Percentiles rank a stretch among this genome's conserved stretches.
phyloP scores from a whole-genome alignment of 306 rosid genomes.

The Myrica gale region DNA sequence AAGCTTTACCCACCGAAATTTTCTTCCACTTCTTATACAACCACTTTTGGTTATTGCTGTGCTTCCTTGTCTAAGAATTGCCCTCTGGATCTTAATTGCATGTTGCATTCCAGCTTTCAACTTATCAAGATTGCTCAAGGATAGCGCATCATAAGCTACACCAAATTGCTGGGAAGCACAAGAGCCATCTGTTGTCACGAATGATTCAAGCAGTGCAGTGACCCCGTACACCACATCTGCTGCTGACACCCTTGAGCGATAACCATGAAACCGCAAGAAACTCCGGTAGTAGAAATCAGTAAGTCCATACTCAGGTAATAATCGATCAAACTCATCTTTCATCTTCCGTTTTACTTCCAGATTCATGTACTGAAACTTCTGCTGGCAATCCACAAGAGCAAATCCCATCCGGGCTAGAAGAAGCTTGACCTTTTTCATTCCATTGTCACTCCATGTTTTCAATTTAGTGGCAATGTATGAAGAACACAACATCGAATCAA shows the following conservation, averaged over 20 bases:
- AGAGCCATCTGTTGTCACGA: constrained; percentile 65
- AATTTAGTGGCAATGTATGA: constrained; percentile 79
- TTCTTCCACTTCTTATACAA: constrained; percentile 81
- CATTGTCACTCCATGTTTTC: constrained; percentile 98
- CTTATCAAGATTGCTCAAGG: constrained; percentile 69
- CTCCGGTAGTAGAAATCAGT: constrained; percentile 87
- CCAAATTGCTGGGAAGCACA: constrained; percentile 82
- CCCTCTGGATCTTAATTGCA: constrained; percentile 81
- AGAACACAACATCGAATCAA: constrained; percentile 90
- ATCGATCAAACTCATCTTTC: constrained; percentile 74
- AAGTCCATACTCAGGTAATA: constrained; percentile 81
- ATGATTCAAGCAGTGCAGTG: constrained; percentile 89
- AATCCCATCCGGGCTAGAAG: constrained; percentile 93
- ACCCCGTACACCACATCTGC: constrained; percentile 99
- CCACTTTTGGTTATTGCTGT: constrained; percentile 75
- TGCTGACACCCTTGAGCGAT: constrained; percentile 84
- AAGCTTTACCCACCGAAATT: constrained; percentile 87
- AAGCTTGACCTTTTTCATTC: constrained; percentile 82
- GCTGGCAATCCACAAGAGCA: constrained; percentile 88
- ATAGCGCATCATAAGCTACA: constrained; percentile 81
- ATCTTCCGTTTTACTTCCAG: constrained; percentile 80
- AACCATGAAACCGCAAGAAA: constrained; percentile 69
- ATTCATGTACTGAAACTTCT: constrained; percentile 90
- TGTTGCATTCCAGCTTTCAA: constrained; percentile 83
- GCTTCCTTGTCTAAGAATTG: constrained; percentile 92